Conservation (phyloP, 805 yeast genomes). For the Cyberlindnera petersonii region DNA sequence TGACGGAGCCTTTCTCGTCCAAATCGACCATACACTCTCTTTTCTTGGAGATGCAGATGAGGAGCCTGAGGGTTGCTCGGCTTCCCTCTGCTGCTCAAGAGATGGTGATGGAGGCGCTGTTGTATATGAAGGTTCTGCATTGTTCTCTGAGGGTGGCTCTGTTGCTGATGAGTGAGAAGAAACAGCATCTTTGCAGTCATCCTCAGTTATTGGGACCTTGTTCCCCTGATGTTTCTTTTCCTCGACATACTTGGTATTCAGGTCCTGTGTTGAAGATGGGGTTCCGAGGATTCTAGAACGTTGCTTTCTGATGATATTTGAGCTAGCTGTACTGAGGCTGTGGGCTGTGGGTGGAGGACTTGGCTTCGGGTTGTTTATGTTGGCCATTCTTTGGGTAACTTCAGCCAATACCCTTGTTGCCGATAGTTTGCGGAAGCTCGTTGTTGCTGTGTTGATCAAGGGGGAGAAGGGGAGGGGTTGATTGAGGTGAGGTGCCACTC, state of each 20-base stretch:
- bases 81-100: background rate
- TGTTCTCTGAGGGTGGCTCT: background rate
- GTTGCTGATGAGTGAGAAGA: background rate
- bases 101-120: background rate
- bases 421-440: no score
- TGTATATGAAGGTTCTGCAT: background rate
- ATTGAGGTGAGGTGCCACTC: no score
- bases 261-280: conserved; percentile 9
- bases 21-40: conserved; percentile 16
- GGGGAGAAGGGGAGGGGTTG: background rate
- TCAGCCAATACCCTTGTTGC: background rate
- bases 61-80: background rate
- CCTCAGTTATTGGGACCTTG: no score
- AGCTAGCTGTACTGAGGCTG: background rate
- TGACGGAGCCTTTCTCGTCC: conserved; percentile 10
- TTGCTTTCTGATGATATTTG: conserved; percentile 9
- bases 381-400: background rate
- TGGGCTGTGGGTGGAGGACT: background rate
- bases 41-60: conserved; percentile 5
- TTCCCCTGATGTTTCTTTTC: conserved; percentile 1
- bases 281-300: conserved; percentile 13
- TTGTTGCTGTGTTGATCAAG: background rate
- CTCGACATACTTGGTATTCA: conserved; percentile 1
- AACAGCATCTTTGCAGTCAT: no score
- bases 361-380: conserved; percentile 1